These are phyloP conservation scores for Cylindrodendrum hubeiense DNA, from an alignment of 2,329 filamentous ascomycete species.

Conservation along the genomic window DNA sequence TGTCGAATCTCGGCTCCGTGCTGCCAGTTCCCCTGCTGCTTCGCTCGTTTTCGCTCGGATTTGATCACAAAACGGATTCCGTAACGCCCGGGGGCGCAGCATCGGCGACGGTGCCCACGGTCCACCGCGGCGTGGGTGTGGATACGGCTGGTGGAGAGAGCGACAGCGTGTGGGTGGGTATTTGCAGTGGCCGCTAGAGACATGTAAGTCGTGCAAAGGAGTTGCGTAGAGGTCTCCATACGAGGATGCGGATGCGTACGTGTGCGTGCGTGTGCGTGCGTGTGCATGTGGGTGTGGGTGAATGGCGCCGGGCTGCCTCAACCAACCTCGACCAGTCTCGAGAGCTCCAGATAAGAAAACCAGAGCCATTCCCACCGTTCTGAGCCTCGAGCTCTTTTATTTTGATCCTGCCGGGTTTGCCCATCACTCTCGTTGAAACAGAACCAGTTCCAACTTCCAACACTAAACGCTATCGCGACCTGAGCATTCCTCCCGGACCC, in stretches of 20 bases:
- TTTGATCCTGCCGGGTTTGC: not conserved
- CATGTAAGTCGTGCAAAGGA: not conserved
- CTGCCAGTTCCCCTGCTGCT: not conserved
- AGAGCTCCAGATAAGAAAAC: conserved; percentile 6
- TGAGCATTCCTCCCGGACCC: not conserved
- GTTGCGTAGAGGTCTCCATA: not conserved
- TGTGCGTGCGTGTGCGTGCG: conserved; percentile 1
- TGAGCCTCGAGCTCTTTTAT: not conserved
- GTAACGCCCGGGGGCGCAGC: conserved; percentile 7
- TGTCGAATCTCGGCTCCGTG: not conserved
- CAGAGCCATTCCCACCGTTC: not conserved
- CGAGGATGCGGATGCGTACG: conserved; percentile 1
- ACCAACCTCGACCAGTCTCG: not conserved
- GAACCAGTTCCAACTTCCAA: not conserved
- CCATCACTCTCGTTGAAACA: not conserved
- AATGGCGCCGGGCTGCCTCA: not conserved
- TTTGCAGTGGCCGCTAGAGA: not conserved
- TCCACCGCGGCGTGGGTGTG: conserved; percentile 5
- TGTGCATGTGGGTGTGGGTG: conserved; percentile 1
- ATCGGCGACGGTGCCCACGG: not conserved
- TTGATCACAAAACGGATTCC: not conserved
- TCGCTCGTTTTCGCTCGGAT: not conserved
- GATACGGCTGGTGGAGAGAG: not conserved
- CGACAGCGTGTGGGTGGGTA: not conserved
- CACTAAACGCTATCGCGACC: not conserved